Evolutionary conservation across 108 stramenopile genomes (phyloP).

Genomic region (Chaetoceros tenuissimus): DNA sequence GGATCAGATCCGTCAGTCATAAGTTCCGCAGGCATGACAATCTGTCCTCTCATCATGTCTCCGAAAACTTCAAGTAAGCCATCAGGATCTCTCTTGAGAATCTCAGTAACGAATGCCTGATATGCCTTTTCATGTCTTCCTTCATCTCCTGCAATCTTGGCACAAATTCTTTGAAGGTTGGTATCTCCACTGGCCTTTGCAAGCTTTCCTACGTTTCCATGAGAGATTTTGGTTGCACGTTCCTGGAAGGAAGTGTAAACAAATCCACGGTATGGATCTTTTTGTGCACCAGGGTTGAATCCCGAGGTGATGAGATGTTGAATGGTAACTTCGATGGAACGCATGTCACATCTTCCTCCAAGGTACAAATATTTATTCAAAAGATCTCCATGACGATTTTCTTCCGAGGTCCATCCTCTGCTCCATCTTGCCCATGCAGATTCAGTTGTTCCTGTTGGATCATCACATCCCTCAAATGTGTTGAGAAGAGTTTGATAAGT

Average conservation of each 20-base stretch:
- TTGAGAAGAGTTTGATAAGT: constrained; percentile 90
- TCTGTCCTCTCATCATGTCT: constrained; percentile 85
- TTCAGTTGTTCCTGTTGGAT: constrained; percentile 80
- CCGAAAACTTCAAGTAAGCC: constrained; percentile 74
- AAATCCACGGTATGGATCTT: constrained; percentile 91
- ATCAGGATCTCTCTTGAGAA: constrained; percentile 79
- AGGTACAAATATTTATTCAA: constrained; percentile 88
- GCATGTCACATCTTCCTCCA: constrained; percentile 81
- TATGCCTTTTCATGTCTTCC: constrained; percentile 91
- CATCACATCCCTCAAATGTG: constrained; percentile 91
- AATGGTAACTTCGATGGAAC: constrained; percentile 83
- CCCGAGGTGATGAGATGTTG: constrained; percentile 88
- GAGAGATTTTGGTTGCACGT: constrained; percentile 85
- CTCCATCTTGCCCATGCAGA: constrained; percentile 83
- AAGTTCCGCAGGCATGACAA: constrained; percentile 86
- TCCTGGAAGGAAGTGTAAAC: constrained; percentile 94
- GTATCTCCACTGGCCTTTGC: constrained; percentile 64
- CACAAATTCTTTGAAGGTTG: constrained; percentile 67
- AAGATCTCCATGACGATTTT: constrained; percentile 90
- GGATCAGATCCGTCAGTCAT: constrained; percentile 82
- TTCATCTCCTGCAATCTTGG: constrained; percentile 89
- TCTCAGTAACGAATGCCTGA: constrained; percentile 72
- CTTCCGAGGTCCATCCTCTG: constrained; percentile 89
- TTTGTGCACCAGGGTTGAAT: constrained; percentile 80
- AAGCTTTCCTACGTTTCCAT: constrained; percentile 74